Evolutionary conservation across 176 grass and related monocot genomes (phyloP).

Genomic region (Oropetium thomaeum): DNA sequence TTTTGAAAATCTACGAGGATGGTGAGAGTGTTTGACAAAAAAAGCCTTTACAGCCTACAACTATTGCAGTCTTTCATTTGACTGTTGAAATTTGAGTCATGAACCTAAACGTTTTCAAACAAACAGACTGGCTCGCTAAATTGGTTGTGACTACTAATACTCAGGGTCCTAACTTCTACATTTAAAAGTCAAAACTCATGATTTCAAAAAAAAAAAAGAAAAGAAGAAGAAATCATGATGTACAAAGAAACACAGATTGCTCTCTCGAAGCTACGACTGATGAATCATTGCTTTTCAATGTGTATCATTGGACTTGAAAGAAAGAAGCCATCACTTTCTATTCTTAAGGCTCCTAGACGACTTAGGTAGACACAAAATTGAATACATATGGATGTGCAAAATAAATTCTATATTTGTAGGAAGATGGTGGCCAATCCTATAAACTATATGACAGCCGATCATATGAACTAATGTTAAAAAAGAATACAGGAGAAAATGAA

Average conservation of each 20-base stretch:
- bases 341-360: background rate
- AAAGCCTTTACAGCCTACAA: background rate
- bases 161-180: background rate
- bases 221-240: background rate
- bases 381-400: no score
- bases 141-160: slow-evolving; percentile 10
- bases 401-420: no score
- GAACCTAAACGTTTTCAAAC: slow-evolving; percentile 12
- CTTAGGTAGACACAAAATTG: no score
- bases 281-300: background rate
- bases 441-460: no score
- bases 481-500: no score
- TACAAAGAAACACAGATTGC: background rate
- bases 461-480: no score
- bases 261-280: background rate
- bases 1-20: background rate
- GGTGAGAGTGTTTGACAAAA: slow-evolving; percentile 25
- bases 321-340: background rate
- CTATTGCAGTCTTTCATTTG: slow-evolving; percentile 4
- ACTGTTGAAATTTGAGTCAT: slow-evolving; percentile 11
- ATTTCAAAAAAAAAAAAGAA: background rate
- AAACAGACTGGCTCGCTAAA: slow-evolving; percentile 13
- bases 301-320: background rate
- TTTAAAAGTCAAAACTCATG: slow-evolving; percentile 21
- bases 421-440: no score